These are phyloP conservation scores for Leishmania arabica DNA, from an alignment of 208 protist genomes.

Conservation along the genomic window DNA sequence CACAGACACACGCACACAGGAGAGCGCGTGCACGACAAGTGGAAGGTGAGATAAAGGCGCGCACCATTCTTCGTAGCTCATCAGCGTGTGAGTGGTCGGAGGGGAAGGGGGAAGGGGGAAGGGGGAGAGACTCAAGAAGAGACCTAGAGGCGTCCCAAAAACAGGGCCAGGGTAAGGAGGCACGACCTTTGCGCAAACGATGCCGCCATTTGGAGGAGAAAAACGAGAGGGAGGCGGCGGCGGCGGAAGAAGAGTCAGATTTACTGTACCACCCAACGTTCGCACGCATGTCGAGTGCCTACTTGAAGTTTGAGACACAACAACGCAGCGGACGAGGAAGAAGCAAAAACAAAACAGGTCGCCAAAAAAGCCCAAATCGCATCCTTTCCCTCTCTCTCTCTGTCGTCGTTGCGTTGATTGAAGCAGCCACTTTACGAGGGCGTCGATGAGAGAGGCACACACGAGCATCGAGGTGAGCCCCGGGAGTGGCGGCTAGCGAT, in stretches of 20 bases:
- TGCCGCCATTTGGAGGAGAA: neutral
- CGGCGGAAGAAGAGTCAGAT: neutral
- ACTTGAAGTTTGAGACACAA: neutral
- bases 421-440: neutral
- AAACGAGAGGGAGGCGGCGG: neutral
- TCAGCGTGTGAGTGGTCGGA: neutral
- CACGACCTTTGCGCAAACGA: neutral
- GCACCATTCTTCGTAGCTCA: neutral
- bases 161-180: neutral
- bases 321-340: neutral
- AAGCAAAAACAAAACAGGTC: neutral
- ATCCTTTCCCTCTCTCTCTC: neutral
- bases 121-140: neutral
- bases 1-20: neutral
- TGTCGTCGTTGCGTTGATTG: neutral
- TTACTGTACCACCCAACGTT: neutral
- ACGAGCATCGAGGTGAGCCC: neutral
- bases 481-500: neutral
- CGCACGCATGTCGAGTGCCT: neutral
- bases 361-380: conserved; percentile 14
- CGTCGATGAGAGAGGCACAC: neutral
- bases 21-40: neutral
- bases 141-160: neutral
- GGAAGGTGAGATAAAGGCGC: neutral
- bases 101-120: neutral